Conservation (phyloP, 2,329 filamentous ascomycete species). For the Parafenestella ontariensis region DNA sequence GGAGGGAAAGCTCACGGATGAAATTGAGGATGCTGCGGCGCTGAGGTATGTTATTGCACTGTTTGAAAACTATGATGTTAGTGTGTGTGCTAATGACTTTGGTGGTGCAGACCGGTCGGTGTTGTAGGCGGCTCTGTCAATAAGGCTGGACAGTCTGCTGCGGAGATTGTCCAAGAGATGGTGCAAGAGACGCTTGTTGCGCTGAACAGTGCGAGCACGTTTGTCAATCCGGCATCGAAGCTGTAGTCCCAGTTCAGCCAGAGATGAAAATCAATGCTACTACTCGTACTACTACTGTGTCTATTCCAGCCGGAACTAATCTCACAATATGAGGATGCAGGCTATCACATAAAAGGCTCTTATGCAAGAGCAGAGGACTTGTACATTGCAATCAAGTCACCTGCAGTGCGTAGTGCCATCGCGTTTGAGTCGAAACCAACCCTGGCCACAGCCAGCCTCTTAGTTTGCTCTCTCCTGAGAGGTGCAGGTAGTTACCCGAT, state of each 20-base stretch:
- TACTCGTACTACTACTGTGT: no score
- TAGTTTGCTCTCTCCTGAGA: no score
- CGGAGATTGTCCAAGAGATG: constrained; percentile 35
- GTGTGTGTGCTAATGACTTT: background rate
- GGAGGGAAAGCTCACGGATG: constrained; percentile 37
- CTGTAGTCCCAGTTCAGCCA: constrained; percentile 21
- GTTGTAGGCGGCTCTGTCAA: constrained; percentile 35
- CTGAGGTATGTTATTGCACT: constrained; percentile 23
- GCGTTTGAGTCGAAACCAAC: no score
- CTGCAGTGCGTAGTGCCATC: no score
- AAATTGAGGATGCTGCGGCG: constrained; percentile 34
- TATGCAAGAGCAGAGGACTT: no score
- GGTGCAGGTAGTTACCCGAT: no score
- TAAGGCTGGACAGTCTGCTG: constrained; percentile 28
- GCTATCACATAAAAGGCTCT: no score
- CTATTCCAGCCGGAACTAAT: no score
- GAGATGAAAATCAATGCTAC: no score
- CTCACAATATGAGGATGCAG: no score
- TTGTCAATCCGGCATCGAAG: constrained; percentile 24
- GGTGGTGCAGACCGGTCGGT: constrained; percentile 25
- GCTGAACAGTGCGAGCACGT: constrained; percentile 19
- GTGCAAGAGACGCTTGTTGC: constrained; percentile 30
- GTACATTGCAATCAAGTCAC: no score
- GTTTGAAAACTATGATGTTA: background rate
- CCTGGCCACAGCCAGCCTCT: no score